These are phyloP conservation scores for Cladorrhinum sp. DNA, from an alignment of 2,329 filamentous ascomycete genomes.

Conservation along the genomic window DNA sequence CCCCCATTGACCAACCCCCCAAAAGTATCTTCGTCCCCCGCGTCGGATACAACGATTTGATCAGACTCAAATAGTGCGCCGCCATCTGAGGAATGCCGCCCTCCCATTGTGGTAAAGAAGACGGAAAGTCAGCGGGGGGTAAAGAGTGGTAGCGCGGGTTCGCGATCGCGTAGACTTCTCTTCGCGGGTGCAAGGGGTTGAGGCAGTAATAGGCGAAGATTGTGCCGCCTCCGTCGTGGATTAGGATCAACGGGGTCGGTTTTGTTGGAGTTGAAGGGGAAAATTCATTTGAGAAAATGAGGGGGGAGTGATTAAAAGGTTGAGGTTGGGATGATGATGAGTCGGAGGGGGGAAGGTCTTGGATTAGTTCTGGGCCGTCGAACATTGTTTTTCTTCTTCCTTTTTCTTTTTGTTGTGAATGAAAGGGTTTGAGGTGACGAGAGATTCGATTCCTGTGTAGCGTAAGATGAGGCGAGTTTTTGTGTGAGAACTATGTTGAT, in stretches of 20 bases:
- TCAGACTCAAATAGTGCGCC: slow-evolving; percentile 44
- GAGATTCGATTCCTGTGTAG: no score
- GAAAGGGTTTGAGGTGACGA: no score
- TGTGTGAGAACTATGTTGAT: not conserved
- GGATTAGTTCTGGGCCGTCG: slow-evolving; percentile 17
- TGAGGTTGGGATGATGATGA: no score
- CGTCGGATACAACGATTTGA: slow-evolving; percentile 40
- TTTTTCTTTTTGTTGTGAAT: not conserved
- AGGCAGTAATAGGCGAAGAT: slow-evolving; percentile 57
- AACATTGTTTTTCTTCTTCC: no score
- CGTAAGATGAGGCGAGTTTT: not conserved
- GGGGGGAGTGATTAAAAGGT: no score
- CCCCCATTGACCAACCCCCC: slow-evolving; percentile 57
- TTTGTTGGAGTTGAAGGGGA: not conserved
- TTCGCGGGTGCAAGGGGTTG: slow-evolving; percentile 39
- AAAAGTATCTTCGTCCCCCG: slow-evolving; percentile 43
- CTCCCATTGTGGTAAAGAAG: slow-evolving; percentile 38
- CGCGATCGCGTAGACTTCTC: slow-evolving; percentile 51
- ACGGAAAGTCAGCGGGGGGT: no score
- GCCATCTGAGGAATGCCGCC: slow-evolving; percentile 57
- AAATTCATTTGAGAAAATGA: no score
- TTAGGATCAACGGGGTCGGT: slow-evolving; percentile 49
- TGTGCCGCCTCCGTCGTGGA: slow-evolving; percentile 62
- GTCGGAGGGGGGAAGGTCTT: not conserved
- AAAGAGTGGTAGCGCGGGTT: slow-evolving; percentile 49